Base-by-base conservation (phyloP, 805 yeast genomes). In the Myxozyma neotropica region DNA sequence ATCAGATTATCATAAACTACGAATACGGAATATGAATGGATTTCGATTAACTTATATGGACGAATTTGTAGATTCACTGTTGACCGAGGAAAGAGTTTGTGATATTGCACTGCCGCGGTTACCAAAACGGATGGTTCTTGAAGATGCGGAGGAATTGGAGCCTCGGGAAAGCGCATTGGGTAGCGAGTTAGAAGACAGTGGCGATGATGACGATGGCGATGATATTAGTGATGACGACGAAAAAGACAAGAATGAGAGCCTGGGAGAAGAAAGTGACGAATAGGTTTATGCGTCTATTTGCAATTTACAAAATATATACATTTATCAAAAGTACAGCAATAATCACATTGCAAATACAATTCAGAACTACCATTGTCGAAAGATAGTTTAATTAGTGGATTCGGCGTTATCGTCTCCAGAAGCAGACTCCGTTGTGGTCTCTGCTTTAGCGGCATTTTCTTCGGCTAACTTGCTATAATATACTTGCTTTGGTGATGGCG, bases 61-160 rank as follows among this genome's bases (percentile, higher is more conserved):
- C 72, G 93, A 86, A 69, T 81, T 86, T 69, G 80, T 84, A 0
- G 96, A 93, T 67, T 73, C 74, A 42, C 70, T 93, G 48, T 71
- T 87, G 26, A 75, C 69, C 1, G 76, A 80, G 36, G 82, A 81
- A 39, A 78, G 89, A 59, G 86, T 87, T 21, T 81, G 88, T 66
- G 97, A 89, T 49, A 74, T 91, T 53, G 83, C 88, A 1, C 70
- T 93, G 49, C 96, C 96, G 0, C 63, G 89, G 65, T 62, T 90
- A 70, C 70, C 78, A 1, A 66, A 70, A 19, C 66, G 80, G 23
- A 57, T 68, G 17, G 67, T 67, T 1, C 66, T 76, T 31, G 79
- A 77, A 64, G 79, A 75, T 50, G 53, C 44, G 47, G 76, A 70
- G 24, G 55, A 62, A 59, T 58, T 65, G 55, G 77, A 65, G 67